Conservation (phyloP, 495 filamentous ascomycete genomes). For the Xylaria bambusicola region DNA sequence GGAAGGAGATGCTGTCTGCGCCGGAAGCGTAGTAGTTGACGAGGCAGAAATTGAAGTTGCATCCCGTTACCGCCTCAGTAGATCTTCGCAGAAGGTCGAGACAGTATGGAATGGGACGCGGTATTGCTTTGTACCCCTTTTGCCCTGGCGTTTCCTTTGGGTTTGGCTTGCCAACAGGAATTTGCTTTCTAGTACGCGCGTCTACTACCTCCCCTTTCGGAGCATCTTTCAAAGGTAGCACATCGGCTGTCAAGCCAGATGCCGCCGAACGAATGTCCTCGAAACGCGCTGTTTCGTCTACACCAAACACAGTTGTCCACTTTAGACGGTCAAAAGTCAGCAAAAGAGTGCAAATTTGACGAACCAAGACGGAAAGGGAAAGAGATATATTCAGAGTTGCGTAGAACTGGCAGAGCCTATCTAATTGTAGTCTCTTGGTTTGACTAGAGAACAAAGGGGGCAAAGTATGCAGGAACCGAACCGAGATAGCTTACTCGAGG, state of each 20-base stretch:
- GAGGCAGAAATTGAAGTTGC: slow-evolving; percentile 70
- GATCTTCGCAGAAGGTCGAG: slow-evolving; percentile 56
- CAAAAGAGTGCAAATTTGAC: not conserved
- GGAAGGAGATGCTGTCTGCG: slow-evolving; percentile 70
- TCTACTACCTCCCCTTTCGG: not conserved
- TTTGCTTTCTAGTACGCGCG: not conserved
- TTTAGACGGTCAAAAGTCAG: not conserved
- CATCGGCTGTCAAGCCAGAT: not conserved
- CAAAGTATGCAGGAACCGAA: not conserved
- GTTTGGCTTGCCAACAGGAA: not conserved
- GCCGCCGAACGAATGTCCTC: slow-evolving; percentile 6
- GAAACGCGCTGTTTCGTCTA: slow-evolving; percentile 61
- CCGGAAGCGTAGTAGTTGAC: slow-evolving; percentile 77
- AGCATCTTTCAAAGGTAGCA: too few species aligned
- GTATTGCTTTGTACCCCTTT: slow-evolving; percentile 26
- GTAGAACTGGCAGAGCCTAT: too few species aligned
- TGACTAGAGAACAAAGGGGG: too few species aligned
- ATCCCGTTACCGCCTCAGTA: slow-evolving; percentile 60
- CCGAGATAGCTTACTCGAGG: slow-evolving; percentile 41
- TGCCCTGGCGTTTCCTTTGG: slow-evolving; percentile 28
- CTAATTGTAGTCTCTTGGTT: too few species aligned
- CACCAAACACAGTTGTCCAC: slow-evolving; percentile 68
- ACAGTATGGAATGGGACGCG: slow-evolving; percentile 68
- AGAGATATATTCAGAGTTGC: too few species aligned
- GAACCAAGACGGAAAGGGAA: too few species aligned